phyloP scores from a whole-genome alignment of 2,329 filamentous ascomycete species.

The Aureobasidium sp. region DNA sequence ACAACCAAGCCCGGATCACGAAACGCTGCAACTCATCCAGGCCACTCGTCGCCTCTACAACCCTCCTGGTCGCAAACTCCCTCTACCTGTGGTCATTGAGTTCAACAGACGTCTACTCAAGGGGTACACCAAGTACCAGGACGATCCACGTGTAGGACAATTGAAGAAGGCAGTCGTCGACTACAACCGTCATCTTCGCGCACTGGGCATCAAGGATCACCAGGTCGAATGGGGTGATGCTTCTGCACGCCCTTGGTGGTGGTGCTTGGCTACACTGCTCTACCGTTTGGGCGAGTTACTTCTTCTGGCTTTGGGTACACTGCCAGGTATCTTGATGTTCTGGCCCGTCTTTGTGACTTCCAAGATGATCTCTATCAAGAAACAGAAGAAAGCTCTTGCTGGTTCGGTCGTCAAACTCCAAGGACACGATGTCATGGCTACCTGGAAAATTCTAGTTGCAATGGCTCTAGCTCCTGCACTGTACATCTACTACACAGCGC shows the following conservation, averaged over 20 bases:
- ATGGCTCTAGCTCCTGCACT: slow-evolving; percentile 72
- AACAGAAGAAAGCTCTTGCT: slow-evolving; percentile 74
- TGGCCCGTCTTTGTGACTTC: slow-evolving; percentile 77
- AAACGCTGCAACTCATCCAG: slow-evolving; percentile 83
- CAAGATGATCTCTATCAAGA: slow-evolving; percentile 71
- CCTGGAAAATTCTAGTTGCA: slow-evolving; percentile 84
- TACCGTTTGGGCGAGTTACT: slow-evolving; percentile 72
- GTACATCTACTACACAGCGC: slow-evolving; percentile 70
- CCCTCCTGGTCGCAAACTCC: slow-evolving; percentile 84
- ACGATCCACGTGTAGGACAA: slow-evolving; percentile 71
- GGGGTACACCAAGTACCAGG: slow-evolving; percentile 86
- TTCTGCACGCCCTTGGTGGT: slow-evolving; percentile 70
- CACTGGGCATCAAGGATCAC: slow-evolving; percentile 82
- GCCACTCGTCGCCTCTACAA: slow-evolving; percentile 89
- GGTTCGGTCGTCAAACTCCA: slow-evolving; percentile 83
- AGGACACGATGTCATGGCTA: slow-evolving; percentile 81
- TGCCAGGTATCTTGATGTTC: slow-evolving; percentile 81
- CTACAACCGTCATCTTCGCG: slow-evolving; percentile 80
- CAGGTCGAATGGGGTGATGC: slow-evolving; percentile 79
- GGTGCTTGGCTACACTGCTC: slow-evolving; percentile 52
- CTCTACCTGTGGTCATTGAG: slow-evolving; percentile 84
- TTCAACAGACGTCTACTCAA: slow-evolving; percentile 83
- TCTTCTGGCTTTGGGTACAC: slow-evolving; percentile 66
- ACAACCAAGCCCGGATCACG: slow-evolving; percentile 85
- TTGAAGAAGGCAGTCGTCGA: slow-evolving; percentile 66